These are phyloP conservation scores for Eucalyptus erythrocorys DNA, from an alignment of 345 rosid species.

Conservation along the genomic window DNA sequence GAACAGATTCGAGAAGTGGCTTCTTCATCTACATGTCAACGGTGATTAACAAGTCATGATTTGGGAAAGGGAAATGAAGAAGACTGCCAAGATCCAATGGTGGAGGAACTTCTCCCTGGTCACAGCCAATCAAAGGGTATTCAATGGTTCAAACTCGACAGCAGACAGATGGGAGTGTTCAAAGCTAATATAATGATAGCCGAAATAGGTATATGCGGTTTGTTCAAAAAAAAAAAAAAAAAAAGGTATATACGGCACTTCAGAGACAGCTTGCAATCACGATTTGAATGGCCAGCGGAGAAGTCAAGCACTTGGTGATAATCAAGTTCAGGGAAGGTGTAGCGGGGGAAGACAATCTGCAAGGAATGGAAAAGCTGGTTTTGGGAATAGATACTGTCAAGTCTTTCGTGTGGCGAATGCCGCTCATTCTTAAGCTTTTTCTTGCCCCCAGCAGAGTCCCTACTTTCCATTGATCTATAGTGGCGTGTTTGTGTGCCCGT, in stretches of 20 bases:
- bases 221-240: too few species aligned
- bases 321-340: conserved; percentile 65
- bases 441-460: not conserved
- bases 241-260: not conserved
- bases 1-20: not conserved
- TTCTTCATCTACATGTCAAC: not conserved
- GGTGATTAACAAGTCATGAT: not conserved
- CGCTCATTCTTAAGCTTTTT: not conserved
- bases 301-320: conserved; percentile 58
- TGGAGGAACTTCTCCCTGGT: not conserved
- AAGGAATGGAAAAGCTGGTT: conserved; percentile 70
- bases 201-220: not conserved
- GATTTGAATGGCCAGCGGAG: not conserved
- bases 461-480: not conserved
- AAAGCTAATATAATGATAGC: not conserved
- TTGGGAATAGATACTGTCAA: conserved; percentile 54
- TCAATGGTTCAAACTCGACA: not conserved
- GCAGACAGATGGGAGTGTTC: not conserved
- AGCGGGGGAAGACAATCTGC: conserved; percentile 48
- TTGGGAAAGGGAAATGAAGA: not conserved
- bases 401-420: conserved; percentile 52
- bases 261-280: not conserved
- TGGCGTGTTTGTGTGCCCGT: not conserved
- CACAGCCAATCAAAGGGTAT: not conserved
- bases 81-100: not conserved